A percentile compares a stretch with the other conserved stretches of the same genome.
Evolutionary conservation across 768 basidiomycete species (phyloP).

Genomic region (Tricholoma saponaceum): DNA sequence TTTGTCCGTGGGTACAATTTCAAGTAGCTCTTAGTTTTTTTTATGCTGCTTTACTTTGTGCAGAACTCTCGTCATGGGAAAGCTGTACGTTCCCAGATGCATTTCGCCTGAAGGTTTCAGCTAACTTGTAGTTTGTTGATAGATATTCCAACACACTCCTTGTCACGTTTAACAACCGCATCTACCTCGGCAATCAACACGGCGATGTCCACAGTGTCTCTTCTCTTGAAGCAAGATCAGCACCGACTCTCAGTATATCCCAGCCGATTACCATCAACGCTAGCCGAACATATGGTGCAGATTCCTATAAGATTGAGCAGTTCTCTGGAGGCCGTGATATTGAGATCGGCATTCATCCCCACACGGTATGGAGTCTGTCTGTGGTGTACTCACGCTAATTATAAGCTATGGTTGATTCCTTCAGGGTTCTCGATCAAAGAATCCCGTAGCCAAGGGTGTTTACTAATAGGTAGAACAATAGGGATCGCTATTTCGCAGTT

Average conservation of each 20-base stretch:
- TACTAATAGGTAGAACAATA: neutral
- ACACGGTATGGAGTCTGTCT: neutral
- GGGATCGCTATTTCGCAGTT: neutral
- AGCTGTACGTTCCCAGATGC: neutral
- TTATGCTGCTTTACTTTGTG: neutral
- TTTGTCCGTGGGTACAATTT: slow-evolving; percentile 5
- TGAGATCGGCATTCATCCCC: neutral
- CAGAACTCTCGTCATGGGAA: slow-evolving; percentile 6
- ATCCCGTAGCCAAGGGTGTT: neutral
- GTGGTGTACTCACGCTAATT: neutral
- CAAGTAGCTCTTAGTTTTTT: no score
- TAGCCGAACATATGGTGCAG: neutral
- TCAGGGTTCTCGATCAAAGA: neutral
- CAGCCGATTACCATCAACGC: neutral
- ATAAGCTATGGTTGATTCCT: neutral
- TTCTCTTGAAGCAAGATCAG: neutral
- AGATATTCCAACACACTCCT: slow-evolving; percentile 8
- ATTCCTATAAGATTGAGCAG: neutral
- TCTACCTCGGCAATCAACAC: neutral
- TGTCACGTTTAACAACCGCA: slow-evolving; percentile 5
- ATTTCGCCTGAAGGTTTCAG: neutral
- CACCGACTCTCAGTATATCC: neutral
- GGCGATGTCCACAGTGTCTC: neutral
- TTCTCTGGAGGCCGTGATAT: neutral
- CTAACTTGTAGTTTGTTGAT: neutral